Evolutionary conservation across 768 basidiomycete species (phyloP), one percentile per base, ranked within the genome.

Genomic region (Pleurotus platypus): DNA sequence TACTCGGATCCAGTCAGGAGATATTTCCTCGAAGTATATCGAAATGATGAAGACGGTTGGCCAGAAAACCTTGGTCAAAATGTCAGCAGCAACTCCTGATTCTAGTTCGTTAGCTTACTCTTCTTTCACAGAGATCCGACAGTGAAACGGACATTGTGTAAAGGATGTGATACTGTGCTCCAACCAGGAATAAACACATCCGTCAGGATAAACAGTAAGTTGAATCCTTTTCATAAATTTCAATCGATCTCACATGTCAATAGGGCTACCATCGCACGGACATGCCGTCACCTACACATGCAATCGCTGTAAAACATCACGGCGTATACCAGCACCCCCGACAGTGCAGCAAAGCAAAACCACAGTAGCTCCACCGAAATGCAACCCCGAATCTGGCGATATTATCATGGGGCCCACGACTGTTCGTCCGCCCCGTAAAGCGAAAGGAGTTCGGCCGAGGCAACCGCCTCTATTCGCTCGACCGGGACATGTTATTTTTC

Each of bases 121-220:
- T 1, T 42, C 39, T 24, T 38, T 20, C 1, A 45, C 61, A 93
- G 92, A 63, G 92, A 94, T 66, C 92, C 92, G 0, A 73, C 80
- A 0, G 78, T 94, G n/a, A 95, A 94, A 67, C 85, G 92, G 9
- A 83, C 86, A 1, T 63, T 93, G 5, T 95, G 92, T 71, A 84
- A 81, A 66, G 75, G 75, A 1, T 95, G 92, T 64, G 76, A 81
- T 56, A 67, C 75, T 0, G 76, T 86, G 6, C 74, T 94, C 3
- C 62, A 92, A 1, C 86, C 90, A 0, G 92, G 92, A 11, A 60
- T 80, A 1, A 86, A 88, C 1, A 81, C 83, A 0, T 76, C 75
- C 1, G 79, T 90, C 20, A 83, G 91, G 2, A 70, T 89, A 6
- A 84, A 84, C 71, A 69, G 92, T 89, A 56, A 26, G 84, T 59